Percentiles rank a stretch among this genome's conserved stretches.
Evolutionary conservation across 2,329 filamentous ascomycete species (phyloP).

Genomic region (Verticillium tricorpus): DNA sequence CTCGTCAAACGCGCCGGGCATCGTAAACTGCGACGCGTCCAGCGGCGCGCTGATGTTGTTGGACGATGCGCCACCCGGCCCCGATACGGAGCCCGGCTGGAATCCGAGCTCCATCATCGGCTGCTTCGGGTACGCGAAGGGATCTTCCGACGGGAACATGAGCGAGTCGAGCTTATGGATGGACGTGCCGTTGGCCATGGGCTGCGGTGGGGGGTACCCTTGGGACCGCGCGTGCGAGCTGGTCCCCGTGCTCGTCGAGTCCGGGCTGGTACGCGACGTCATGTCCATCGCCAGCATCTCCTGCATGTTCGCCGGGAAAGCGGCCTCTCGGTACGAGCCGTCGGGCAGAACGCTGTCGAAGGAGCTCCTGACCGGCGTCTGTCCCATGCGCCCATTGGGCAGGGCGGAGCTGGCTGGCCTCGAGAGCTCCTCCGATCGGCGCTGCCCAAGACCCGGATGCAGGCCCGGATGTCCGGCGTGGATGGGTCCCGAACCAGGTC

Average conservation of each 20-base stretch:
- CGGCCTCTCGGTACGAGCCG: slow-evolving; percentile 27
- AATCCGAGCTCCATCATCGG: slow-evolving; percentile 59
- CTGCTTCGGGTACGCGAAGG: slow-evolving; percentile 75
- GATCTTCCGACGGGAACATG: slow-evolving; percentile 77
- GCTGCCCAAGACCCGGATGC: slow-evolving; percentile 24
- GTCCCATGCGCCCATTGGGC: slow-evolving; percentile 14
- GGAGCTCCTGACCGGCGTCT: slow-evolving; percentile 19
- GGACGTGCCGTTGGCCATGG: slow-evolving; percentile 31
- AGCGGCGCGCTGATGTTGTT: slow-evolving; percentile 27
- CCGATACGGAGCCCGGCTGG: slow-evolving; percentile 13
- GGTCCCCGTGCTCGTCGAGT: slow-evolving; percentile 35
- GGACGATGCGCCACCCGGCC: slow-evolving; percentile 21
- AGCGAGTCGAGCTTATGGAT: slow-evolving; percentile 69
- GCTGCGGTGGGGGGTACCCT: slow-evolving; percentile 20
- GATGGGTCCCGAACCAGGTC: slow-evolving; percentile 23
- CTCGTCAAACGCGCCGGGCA: slow-evolving; percentile 54
- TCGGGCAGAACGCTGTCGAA: slow-evolving; percentile 27
- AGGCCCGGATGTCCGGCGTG: slow-evolving; percentile 23
- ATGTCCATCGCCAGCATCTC: slow-evolving; percentile 43
- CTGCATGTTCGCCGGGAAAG: slow-evolving; percentile 33
- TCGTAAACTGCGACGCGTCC: slow-evolving; percentile 41
- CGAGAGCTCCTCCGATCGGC: slow-evolving; percentile 28
- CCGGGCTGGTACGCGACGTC: slow-evolving; percentile 35
- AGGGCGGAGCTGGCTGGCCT: slow-evolving; percentile 22
- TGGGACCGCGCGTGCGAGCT: slow-evolving; percentile 27